Evolutionary conservation across 257 asterid species (phyloP).

Genomic region (Solanum sparsipilum): DNA sequence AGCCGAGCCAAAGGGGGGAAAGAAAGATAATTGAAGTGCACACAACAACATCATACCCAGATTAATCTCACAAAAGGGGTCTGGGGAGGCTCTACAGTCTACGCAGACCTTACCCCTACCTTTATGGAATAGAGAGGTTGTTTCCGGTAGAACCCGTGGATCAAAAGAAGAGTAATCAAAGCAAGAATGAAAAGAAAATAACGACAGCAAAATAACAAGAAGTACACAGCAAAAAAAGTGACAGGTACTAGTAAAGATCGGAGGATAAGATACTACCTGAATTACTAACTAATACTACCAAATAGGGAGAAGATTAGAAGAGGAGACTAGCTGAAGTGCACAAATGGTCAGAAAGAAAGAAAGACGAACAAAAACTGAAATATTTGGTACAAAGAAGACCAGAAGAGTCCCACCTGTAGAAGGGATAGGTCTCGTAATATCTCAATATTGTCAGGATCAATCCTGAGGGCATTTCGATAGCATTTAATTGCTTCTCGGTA

Average conservation of each 20-base stretch:
- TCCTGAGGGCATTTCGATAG: constrained; percentile 90
- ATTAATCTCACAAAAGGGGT: neutral
- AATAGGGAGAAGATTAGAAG: neutral
- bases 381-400: neutral
- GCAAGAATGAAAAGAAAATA: neutral
- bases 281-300: neutral
- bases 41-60: neutral
- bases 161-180: neutral
- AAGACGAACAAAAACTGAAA: neutral
- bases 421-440: constrained; percentile 95
- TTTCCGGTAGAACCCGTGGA: neutral
- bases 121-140: neutral
- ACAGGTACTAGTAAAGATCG: neutral
- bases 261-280: neutral
- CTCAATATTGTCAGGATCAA: constrained; percentile 97
- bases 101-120: neutral
- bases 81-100: too few species aligned
- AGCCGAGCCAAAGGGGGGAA: neutral
- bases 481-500: constrained; percentile 98
- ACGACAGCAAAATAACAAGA: neutral
- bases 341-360: neutral
- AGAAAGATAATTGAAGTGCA: neutral
- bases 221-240: neutral
- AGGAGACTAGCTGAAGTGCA: neutral
- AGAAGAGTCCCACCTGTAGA: constrained; percentile 55